Conservation (phyloP, 371 early-diverging fungal genomes). For the Mortierella sp. region DNA sequence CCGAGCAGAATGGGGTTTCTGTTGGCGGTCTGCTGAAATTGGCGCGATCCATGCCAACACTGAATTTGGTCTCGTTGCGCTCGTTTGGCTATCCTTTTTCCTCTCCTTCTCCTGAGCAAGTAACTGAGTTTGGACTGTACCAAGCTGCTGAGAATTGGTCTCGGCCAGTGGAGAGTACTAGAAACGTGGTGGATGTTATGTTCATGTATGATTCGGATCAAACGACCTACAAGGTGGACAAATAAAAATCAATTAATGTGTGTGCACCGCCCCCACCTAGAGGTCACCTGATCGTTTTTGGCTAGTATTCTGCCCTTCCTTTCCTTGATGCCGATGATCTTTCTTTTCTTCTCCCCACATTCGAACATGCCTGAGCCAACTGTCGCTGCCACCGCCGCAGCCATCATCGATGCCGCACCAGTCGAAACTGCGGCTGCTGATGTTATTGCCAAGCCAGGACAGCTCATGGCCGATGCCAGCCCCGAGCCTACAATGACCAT, state of each 20-base stretch:
- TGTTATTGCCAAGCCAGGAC: constrained; percentile 9
- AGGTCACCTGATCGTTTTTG: not conserved
- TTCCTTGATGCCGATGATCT: not conserved
- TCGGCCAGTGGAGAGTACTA: too few species aligned
- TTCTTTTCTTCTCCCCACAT: constrained; percentile 2
- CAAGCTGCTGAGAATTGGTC: not conserved
- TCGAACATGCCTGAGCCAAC: constrained; percentile 39
- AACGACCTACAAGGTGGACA: too few species aligned
- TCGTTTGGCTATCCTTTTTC: too few species aligned
- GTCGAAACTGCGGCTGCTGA: not conserved
- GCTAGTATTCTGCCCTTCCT: not conserved
- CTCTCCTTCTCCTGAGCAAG: not conserved
- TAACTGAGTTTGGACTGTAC: not conserved
- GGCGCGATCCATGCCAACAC: not conserved
- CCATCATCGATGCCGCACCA: not conserved
- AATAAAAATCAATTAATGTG: too few species aligned
- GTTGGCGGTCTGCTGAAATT: not conserved
- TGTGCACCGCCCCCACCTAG: too few species aligned
- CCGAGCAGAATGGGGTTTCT: not conserved
- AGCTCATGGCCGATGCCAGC: constrained; percentile 39
- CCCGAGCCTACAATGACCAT: constrained; percentile 30
- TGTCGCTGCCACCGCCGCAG: not conserved
- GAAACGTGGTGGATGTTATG: not conserved
- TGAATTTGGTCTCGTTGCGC: too few species aligned
- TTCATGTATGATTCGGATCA: not conserved